These are phyloP conservation scores for Fistulinella prunicolor DNA, from an alignment of 768 basidiomycete genomes.

Conservation along the genomic window DNA sequence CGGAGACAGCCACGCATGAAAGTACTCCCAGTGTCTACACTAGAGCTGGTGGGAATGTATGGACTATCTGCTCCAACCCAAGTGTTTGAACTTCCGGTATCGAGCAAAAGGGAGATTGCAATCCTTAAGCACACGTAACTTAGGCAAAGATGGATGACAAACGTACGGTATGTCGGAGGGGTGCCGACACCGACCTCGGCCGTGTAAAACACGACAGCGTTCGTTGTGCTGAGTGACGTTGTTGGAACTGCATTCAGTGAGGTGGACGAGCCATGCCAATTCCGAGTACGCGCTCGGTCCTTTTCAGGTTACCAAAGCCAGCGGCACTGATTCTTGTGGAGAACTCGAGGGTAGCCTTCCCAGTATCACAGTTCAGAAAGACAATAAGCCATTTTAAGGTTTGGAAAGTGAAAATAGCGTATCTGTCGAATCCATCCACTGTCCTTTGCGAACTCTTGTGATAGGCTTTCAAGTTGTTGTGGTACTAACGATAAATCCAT, in stretches of 20 bases:
- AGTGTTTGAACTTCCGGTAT: slow-evolving; percentile 34
- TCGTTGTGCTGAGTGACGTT: slow-evolving; percentile 13
- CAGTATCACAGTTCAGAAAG: slow-evolving; percentile 4
- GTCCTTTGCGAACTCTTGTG: no score
- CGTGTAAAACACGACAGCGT: slow-evolving; percentile 27
- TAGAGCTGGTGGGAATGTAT: slow-evolving; percentile 19
- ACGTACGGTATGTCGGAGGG: slow-evolving; percentile 29
- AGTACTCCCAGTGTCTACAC: slow-evolving; percentile 15
- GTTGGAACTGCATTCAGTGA: not conserved
- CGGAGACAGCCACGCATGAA: slow-evolving; percentile 11
- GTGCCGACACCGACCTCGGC: slow-evolving; percentile 29
- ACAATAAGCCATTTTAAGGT: no score
- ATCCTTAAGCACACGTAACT: no score
- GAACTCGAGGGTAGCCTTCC: slow-evolving; percentile 16
- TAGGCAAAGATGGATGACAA: not conserved
- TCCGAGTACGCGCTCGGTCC: slow-evolving; percentile 21
- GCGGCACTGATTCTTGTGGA: slow-evolving; percentile 8
- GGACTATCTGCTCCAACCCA: slow-evolving; percentile 28
- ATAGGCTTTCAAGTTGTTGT: no score
- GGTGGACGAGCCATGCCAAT: not conserved
- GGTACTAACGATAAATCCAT: no score
- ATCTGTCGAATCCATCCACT: no score
- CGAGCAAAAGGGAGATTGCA: slow-evolving; percentile 31
- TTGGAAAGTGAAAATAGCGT: no score
- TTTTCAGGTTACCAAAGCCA: slow-evolving; percentile 15